These are phyloP conservation scores for Tagetes patula DNA, from an alignment of 129 eudicot species.

Conservation along the genomic window DNA sequence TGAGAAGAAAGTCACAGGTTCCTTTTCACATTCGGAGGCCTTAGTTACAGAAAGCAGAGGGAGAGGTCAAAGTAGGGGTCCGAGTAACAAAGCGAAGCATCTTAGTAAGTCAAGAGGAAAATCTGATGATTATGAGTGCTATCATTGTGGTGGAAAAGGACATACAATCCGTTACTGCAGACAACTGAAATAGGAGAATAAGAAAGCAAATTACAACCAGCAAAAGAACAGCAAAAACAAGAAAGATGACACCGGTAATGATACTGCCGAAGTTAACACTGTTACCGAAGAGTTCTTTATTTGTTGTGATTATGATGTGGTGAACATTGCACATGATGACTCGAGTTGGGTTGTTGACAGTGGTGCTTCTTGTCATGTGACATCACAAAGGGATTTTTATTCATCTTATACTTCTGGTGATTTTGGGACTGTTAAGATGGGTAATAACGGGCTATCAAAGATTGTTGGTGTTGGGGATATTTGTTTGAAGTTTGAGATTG, in stretches of 20 bases:
- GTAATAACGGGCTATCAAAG: too few relatives aligned
- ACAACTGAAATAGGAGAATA: neutral
- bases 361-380: neutral
- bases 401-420: too few relatives aligned
- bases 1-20: neutral
- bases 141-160: neutral
- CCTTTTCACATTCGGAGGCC: neutral
- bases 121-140: neutral
- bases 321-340: conserved; percentile 16
- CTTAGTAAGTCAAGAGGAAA: neutral
- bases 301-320: conserved; percentile 9
- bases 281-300: neutral
- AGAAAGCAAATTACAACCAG: neutral
- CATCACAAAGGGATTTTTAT: neutral
- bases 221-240: neutral
- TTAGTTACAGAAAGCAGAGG: neutral
- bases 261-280: neutral
- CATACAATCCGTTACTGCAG: neutral
- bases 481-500: too few relatives aligned
- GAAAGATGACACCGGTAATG: neutral
- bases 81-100: neutral
- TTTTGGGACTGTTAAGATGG: too few relatives aligned
- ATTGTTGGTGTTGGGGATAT: too few relatives aligned
- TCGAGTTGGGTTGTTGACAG: conserved; percentile 1
- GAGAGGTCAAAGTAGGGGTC: neutral